Evolutionary conservation across 495 filamentous ascomycete species (phyloP), one percentile per base, ranked within the genome.

Genomic region (Aspergillus haitiensis): DNA sequence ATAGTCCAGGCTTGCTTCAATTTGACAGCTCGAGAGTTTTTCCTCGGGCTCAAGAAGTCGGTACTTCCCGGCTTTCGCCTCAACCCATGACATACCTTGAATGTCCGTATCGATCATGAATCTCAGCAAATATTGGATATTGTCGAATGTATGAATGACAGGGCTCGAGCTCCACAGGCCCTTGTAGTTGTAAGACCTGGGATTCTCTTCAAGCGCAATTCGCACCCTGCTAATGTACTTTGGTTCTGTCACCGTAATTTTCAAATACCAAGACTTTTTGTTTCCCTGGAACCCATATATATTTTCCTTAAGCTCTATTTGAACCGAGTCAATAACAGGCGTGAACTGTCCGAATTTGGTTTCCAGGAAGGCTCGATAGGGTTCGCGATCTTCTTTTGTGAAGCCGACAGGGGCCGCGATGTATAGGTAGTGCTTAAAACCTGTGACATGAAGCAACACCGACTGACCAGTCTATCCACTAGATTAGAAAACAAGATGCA

Each of bases 81-180:
- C 91, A 2, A 98, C 91, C 94, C 94, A 99, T 4, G 92, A 92
- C 94, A 99, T 99, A 42, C 94, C 94, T 16, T 87, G 79, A 39
- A 98, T 87, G 58, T 90, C 88, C 51, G 87, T 91, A 70, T 99
- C 94, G 52, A 99, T 93, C 94, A 99, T 98, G 72, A 98, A 98
- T 60, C 94, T 82, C 64, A 98, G 72, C 5, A 99, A 82, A 66
- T 97, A 99, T 78, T 94, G 91, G 63, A 99, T 92, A 59, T 82
- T 95, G 74, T 99, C 94, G 64, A 91, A 99, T 0, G 94, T 97
- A 70, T 89, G 81, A 59, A 96, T 83, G 6, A 81, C 82, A 13
- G 79, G 81, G 7, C 92, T 89, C 1, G 72, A 80, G 58, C 85
- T 87, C 95, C 95, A 99, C 71, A 97, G 80, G 13, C 89, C 84